Evolutionary conservation across 2,329 filamentous ascomycete species (phyloP), one percentile per base, ranked within the genome.

Genomic region (Beauveria medogensis): DNA sequence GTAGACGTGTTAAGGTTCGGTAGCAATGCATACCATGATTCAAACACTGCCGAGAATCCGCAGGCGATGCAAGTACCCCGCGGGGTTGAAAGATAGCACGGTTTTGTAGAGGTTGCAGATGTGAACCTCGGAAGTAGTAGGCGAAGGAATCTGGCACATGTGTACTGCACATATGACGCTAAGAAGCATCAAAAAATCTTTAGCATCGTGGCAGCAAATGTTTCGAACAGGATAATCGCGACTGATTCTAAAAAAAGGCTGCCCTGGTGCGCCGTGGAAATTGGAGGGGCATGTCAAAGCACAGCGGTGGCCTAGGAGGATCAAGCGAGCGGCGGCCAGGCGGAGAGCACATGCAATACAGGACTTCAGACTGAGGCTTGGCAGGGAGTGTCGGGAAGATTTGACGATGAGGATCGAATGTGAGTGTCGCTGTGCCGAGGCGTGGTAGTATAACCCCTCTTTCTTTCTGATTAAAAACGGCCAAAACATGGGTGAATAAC

Each of bases 281-380:
- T 59, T 59, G 48, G 50, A 59, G 57, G 57, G 57, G 57, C 41
- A 52, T n/a, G 57, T 53, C 50, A 46, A 59, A 41, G 57, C 57
- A 53, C 40, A 20, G 24, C 6, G n/a, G 37, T 50, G 30, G 8
- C 20, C 48, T 26, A 48, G 56, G 30, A 14, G 34, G 56, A 59
- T 59, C 57, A 37, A 53, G 51, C 48, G 47, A 43, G 24, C 43
- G 28, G 56, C 22, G 28, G 30, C 44, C 22, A 37, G 40, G 55
- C 55, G 55, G 55, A 52, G 47, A 47, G 26, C 57, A 59, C 48
- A 53, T 47, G 48, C 48, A 59, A 59, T 53, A 22, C n/a, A 20
- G 22, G 47, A 59, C 57, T 59, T 59, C 57, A 59, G 57, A 59
- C 53, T 59, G 57, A 52, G 57, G 40, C 50, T 59, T 59, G 48